Conservation (phyloP, 2,329 filamentous ascomycete genomes). For the Cladosporium sp. region DNA sequence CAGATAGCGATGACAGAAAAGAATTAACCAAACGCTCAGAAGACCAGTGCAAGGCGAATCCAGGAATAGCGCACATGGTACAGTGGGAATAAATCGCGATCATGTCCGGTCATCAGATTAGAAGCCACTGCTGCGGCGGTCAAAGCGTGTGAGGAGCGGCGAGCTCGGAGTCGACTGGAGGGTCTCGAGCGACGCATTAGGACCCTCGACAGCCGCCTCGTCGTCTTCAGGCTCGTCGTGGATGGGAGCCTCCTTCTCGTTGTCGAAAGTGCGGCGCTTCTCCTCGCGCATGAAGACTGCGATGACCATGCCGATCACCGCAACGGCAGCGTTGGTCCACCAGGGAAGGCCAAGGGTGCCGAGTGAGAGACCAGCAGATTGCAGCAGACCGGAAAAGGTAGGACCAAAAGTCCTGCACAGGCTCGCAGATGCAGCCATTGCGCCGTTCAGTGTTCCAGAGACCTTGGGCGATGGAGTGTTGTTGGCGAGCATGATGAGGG, state of each 20-base stretch:
- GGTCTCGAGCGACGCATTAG: constrained; percentile 22
- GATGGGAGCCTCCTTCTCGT: constrained; percentile 20
- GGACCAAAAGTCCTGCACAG: constrained; percentile 83
- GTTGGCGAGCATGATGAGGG: constrained; percentile 83
- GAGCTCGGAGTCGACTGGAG: constrained; percentile 22
- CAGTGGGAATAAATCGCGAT: background rate
- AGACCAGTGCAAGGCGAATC: background rate
- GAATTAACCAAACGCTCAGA: background rate
- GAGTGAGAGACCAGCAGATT: constrained; percentile 68
- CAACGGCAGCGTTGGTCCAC: constrained; percentile 81
- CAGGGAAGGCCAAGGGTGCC: constrained; percentile 86
- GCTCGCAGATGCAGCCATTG: constrained; percentile 85
- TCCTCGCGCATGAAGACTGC: constrained; percentile 59
- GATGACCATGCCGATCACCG: constrained; percentile 65
- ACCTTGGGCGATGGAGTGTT: constrained; percentile 77
- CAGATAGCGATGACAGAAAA: background rate
- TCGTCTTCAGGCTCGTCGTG: constrained; percentile 14
- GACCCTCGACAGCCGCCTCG: constrained; percentile 18
- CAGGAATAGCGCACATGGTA: background rate
- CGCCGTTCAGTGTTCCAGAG: constrained; percentile 86
- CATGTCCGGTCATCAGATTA: background rate
- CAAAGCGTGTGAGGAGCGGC: constrained; percentile 20
- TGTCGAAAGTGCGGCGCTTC: constrained; percentile 23
- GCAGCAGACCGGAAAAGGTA: constrained; percentile 77
- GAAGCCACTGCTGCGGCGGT: constrained; percentile 9